These are phyloP conservation scores for Melampsora larici-populina DNA, from an alignment of 1,284 basidiomycete species.

Conservation along the genomic window DNA sequence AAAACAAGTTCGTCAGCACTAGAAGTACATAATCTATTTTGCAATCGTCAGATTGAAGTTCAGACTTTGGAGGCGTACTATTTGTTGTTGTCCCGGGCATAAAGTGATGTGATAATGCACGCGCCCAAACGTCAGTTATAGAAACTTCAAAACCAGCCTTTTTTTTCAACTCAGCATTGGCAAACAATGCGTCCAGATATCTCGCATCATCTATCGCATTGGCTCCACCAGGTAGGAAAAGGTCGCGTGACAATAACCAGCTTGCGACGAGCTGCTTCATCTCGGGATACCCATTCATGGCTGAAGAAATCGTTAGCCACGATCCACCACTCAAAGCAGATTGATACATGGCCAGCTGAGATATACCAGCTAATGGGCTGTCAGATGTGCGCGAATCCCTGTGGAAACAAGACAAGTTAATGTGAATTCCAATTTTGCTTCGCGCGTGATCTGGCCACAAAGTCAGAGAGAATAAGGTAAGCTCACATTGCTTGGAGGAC, in stretches of 20 bases:
- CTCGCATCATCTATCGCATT: not conserved
- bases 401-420: not conserved
- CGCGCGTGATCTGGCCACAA: too few species aligned
- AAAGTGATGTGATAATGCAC: conserved; percentile 23
- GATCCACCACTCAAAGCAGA: conserved; percentile 52
- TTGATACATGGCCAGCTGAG: conserved; percentile 51
- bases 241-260: not conserved
- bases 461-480: not conserved
- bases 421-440: not conserved
- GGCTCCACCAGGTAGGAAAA: not conserved
- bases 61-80: not conserved
- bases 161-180: conserved; percentile 2
- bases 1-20: not conserved
- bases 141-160: conserved; percentile 28
- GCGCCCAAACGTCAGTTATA: conserved; percentile 20
- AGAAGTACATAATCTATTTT: not conserved
- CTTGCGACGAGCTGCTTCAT: not conserved
- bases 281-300: conserved; percentile 49
- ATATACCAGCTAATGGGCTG: conserved; percentile 48
- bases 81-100: conserved; percentile 3
- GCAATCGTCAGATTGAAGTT: too few species aligned
- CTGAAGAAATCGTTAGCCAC: conserved; percentile 49
- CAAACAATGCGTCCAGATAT: conserved; percentile 13
- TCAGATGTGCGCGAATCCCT: conserved; percentile 20
- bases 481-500: conserved; percentile 34